phyloP scores from a whole-genome alignment of 2,329 filamentous ascomycete genomes.

The Teratosphaeria epicoccoides region DNA sequence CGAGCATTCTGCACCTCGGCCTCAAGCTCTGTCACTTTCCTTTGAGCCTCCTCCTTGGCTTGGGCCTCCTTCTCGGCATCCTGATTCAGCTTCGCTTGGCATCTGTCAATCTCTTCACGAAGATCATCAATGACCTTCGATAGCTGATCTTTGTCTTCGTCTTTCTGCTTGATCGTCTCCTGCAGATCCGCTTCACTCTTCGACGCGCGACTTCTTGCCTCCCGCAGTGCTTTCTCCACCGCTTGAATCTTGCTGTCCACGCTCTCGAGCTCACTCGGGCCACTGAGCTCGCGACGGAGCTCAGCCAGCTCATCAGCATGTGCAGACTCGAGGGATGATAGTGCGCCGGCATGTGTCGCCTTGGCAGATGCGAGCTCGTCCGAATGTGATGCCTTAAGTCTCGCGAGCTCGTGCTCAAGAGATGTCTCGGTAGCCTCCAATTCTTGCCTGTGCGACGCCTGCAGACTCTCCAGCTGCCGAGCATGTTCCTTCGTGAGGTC shows the following conservation, averaged over 20 bases:
- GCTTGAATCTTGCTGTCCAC: slow-evolving; percentile 24
- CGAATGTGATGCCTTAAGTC: slow-evolving; percentile 1
- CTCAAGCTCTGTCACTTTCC: slow-evolving; percentile 11
- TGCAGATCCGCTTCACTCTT: slow-evolving; percentile 22
- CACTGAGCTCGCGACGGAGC: slow-evolving; percentile 19
- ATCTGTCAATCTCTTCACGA: slow-evolving; percentile 25
- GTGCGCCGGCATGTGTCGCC: slow-evolving; percentile 9
- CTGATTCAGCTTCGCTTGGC: slow-evolving; percentile 23
- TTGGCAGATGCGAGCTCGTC: slow-evolving; percentile 9
- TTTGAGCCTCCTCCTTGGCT: slow-evolving; percentile 16
- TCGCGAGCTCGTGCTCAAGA: not conserved
- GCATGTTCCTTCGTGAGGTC: not conserved
- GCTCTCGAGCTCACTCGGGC: slow-evolving; percentile 15
- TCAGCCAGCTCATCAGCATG: slow-evolving; percentile 15
- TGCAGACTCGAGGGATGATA: slow-evolving; percentile 11
- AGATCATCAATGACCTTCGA: slow-evolving; percentile 23
- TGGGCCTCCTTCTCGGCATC: slow-evolving; percentile 22
- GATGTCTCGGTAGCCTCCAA: not conserved
- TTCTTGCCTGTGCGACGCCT: not conserved
- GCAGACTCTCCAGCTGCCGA: not conserved
- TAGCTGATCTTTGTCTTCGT: slow-evolving; percentile 21
- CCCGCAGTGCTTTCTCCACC: slow-evolving; percentile 22
- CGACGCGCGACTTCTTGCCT: slow-evolving; percentile 18
- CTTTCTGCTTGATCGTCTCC: slow-evolving; percentile 20
- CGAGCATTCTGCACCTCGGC: slow-evolving; percentile 8